Conservation (phyloP, 2,329 filamentous ascomycete species). For the Sclerotinia sclerotiorum region DNA sequence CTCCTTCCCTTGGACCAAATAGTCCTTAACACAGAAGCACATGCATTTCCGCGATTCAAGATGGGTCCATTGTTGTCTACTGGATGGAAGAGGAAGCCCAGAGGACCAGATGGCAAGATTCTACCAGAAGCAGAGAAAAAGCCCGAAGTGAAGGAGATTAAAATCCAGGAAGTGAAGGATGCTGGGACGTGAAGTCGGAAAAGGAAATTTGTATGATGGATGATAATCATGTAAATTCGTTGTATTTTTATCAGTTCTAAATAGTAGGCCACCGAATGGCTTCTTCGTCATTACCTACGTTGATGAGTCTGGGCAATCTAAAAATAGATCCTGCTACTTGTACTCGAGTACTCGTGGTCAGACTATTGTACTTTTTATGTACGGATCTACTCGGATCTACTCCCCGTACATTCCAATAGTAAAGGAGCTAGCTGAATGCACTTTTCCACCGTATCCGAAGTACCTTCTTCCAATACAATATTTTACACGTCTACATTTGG, state of each 20-base stretch:
- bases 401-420: slow-evolving; percentile 1
- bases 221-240: slow-evolving; percentile 15
- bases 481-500: too few species aligned
- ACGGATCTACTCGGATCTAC: too few species aligned
- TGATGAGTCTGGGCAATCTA: neutral
- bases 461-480: neutral
- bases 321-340: neutral
- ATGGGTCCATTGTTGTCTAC: slow-evolving; percentile 75
- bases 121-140: slow-evolving; percentile 32
- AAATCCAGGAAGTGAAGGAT: slow-evolving; percentile 28
- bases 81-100: slow-evolving; percentile 73
- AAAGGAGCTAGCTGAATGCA: neutral
- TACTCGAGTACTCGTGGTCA: neutral
- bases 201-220: slow-evolving; percentile 26
- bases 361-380: neutral
- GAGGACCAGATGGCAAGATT: slow-evolving; percentile 45
- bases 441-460: too few species aligned
- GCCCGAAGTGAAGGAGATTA: slow-evolving; percentile 24
- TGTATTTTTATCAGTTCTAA: slow-evolving; percentile 24
- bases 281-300: neutral
- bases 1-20: slow-evolving; percentile 81
- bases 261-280: neutral
- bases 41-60: slow-evolving; percentile 84
- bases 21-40: slow-evolving; percentile 95
- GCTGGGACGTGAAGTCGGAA: neutral